Percentiles rank a stretch among this genome's conserved stretches.
These are phyloP conservation scores for Carex scoparia DNA, from an alignment of 176 grass and related monocot species.

Conservation along the genomic window DNA sequence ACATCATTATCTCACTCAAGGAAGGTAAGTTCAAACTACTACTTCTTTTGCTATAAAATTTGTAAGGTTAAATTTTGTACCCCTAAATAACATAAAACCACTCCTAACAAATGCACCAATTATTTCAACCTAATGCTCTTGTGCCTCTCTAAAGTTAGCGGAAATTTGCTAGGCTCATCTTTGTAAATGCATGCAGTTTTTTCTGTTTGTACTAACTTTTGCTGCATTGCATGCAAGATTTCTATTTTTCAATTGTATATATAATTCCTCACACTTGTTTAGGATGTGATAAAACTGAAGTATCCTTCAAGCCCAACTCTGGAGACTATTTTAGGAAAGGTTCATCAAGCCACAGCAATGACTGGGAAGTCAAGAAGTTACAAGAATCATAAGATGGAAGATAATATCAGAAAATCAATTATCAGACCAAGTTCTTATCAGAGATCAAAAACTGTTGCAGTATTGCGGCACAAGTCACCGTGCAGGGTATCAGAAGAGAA, in stretches of 20 bases:
- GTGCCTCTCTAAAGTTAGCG: neutral
- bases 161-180: neutral
- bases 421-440: slow-evolving; percentile 31
- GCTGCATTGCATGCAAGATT: neutral
- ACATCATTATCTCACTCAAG: slow-evolving; percentile 21
- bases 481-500: slow-evolving; percentile 25
- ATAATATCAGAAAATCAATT: neutral
- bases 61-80: neutral
- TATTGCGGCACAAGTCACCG: slow-evolving; percentile 27
- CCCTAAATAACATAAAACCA: neutral
- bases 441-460: slow-evolving; percentile 25
- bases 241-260: neutral
- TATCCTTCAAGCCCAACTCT: neutral
- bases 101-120: neutral
- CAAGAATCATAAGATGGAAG: neutral
- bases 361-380: neutral
- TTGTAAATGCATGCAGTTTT: neutral
- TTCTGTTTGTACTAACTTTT: neutral
- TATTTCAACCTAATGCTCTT: neutral
- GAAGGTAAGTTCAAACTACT: slow-evolving; percentile 27
- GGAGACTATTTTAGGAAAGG: neutral
- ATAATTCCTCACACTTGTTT: neutral
- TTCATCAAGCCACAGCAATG: neutral
- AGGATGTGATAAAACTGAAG: slow-evolving; percentile 22
- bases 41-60: neutral